A percentile compares a stretch with the other conserved stretches of the same genome.
phyloP scores from a whole-genome alignment of 441 rosid genomes.

The Adansonia grandidieri region DNA sequence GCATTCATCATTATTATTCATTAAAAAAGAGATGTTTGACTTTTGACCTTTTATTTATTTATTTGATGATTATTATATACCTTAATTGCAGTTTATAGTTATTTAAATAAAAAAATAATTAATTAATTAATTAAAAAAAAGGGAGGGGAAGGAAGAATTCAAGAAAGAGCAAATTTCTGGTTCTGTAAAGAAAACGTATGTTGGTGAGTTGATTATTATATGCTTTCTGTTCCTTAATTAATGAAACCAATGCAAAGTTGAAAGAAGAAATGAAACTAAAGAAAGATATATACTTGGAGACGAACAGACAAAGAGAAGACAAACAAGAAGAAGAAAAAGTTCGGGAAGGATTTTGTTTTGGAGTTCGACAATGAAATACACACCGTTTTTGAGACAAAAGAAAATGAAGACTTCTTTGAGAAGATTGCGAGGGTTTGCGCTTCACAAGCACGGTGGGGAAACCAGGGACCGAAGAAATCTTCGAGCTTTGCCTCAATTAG shows the following conservation, averaged over 20 bases:
- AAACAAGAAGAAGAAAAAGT: not conserved
- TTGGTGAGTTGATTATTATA: not conserved
- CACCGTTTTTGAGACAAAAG: not conserved
- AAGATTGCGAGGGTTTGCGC: constrained; percentile 62
- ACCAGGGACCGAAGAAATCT: constrained; percentile 50
- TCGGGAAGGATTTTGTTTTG: not conserved
- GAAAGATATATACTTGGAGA: no score
- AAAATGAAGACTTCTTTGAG: constrained; percentile 80
- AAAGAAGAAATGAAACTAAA: not conserved
- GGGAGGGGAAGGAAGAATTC: not conserved
- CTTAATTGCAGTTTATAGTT: not conserved
- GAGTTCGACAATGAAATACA: not conserved
- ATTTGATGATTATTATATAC: not conserved
- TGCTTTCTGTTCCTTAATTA: not conserved
- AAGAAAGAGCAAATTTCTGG: constrained; percentile 1
- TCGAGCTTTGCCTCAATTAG: constrained; percentile 49
- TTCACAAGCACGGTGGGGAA: constrained; percentile 51
- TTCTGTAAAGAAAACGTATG: not conserved
- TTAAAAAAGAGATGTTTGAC: not conserved
- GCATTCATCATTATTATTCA: not conserved
- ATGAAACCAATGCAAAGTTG: not conserved
- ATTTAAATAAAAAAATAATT: not conserved
- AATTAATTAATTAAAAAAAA: not conserved
- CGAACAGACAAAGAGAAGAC: not conserved
- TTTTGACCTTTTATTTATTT: not conserved